Percentiles rank a stretch among this genome's conserved stretches.
phyloP scores from a whole-genome alignment of 768 basidiomycete species.

The Amylocystis lapponica region DNA sequence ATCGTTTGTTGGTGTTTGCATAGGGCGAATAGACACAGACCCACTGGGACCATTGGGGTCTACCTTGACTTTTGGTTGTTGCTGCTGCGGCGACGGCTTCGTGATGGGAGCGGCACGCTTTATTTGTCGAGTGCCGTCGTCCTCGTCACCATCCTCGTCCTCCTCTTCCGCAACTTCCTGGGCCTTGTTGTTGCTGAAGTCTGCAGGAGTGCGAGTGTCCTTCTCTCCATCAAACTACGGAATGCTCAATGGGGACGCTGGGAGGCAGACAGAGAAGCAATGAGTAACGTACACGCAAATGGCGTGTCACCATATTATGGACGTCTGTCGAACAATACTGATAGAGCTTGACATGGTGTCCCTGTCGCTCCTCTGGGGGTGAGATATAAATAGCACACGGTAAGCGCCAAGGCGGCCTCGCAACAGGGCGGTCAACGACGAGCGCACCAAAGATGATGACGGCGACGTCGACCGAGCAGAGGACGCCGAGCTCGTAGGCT shows the following conservation, averaged over 20 bases:
- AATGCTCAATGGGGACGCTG: constrained; percentile 1
- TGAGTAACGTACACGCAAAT: constrained; percentile 39
- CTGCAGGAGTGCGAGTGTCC: constrained; percentile 43
- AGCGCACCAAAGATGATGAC: constrained; percentile 75
- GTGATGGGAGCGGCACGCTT: constrained; percentile 8
- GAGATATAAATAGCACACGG: constrained; percentile 41
- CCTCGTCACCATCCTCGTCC: constrained; percentile 29
- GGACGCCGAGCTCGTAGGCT: constrained; percentile 85
- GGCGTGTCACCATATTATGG: constrained; percentile 63
- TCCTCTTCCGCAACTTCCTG: constrained; percentile 32
- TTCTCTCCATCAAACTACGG: constrained; percentile 46
- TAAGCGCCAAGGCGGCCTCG: constrained; percentile 1
- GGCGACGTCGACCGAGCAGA: constrained; percentile 84
- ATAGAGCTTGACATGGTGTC: constrained; percentile 77
- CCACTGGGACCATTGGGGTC: constrained; percentile 8
- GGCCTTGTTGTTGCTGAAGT: constrained; percentile 37
- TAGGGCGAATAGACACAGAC: constrained; percentile 15
- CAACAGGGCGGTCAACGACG: constrained; percentile 13
- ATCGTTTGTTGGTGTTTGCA: constrained; percentile 7
- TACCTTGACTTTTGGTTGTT: constrained; percentile 13
- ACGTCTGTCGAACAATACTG: constrained; percentile 76
- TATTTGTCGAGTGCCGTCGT: constrained; percentile 14
- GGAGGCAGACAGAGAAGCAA: constrained; percentile 2
- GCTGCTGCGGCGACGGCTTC: constrained; percentile 5
- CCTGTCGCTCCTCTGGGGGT: constrained; percentile 61